A percentile compares a stretch with the other conserved stretches of the same genome.
Evolutionary conservation across 2,329 filamentous ascomycete species (phyloP).

Genomic region (Sporothrix mexicana): DNA sequence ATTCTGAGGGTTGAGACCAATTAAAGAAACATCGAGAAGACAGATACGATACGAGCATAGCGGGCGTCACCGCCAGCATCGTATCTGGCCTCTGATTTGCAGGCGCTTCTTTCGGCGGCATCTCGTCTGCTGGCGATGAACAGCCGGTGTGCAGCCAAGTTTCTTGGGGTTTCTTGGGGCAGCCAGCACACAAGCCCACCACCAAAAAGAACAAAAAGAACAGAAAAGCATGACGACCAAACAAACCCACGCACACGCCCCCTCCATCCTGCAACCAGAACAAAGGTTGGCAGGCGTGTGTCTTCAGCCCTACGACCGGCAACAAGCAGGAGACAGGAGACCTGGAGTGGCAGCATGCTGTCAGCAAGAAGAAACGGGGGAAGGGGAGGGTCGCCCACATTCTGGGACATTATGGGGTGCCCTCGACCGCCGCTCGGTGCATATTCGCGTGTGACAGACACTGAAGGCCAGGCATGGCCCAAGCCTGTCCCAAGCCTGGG

Average conservation of each 20-base stretch:
- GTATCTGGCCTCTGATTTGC: constrained; percentile 12
- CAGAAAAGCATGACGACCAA: neutral
- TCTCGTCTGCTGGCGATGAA: neutral
- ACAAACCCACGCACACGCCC: constrained; percentile 16
- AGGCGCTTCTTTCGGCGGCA: constrained; percentile 20
- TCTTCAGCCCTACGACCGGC: constrained; percentile 29
- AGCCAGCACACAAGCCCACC: neutral
- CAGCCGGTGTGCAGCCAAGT: constrained; percentile 1
- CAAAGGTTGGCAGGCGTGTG: neutral
- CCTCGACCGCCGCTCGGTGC: constrained; percentile 7
- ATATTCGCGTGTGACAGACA: too few species aligned
- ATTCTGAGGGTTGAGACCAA: neutral
- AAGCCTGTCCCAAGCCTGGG: neutral
- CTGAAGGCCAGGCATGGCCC: neutral
- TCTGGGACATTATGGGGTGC: constrained; percentile 10
- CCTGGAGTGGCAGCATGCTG: neutral
- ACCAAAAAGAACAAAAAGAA: neutral
- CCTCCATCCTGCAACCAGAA: constrained; percentile 8
- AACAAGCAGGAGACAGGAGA: neutral
- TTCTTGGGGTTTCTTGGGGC: neutral
- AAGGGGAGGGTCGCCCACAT: neutral
- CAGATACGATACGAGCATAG: neutral
- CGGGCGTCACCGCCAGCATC: neutral
- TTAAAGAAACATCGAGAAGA: neutral
- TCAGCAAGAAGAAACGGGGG: neutral